Conservation (phyloP, 2,329 filamentous ascomycete genomes). For the Apiospora aurea region DNA sequence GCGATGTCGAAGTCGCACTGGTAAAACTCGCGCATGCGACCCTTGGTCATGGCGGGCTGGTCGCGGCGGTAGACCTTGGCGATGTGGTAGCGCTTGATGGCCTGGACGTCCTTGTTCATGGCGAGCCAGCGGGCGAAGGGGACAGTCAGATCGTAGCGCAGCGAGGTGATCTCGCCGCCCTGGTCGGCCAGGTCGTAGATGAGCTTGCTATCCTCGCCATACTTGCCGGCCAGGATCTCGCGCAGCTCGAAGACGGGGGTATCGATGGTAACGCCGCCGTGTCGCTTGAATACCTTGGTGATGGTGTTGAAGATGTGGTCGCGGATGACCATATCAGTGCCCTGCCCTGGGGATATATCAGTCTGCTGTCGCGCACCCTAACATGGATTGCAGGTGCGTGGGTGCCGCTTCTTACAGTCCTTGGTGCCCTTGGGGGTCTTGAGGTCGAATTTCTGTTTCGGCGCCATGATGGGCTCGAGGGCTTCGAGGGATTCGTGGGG, state of each 20-base stretch:
- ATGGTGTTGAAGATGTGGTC: constrained; percentile 75
- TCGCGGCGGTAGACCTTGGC: constrained; percentile 82
- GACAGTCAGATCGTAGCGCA: constrained; percentile 83
- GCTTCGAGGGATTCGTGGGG: constrained; percentile 10
- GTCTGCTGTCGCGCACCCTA: background rate
- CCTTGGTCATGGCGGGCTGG: constrained; percentile 79
- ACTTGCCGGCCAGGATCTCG: constrained; percentile 74
- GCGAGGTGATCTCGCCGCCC: constrained; percentile 80
- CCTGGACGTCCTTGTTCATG: constrained; percentile 73
- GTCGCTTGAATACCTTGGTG: constrained; percentile 58
- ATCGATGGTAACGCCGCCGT: constrained; percentile 73
- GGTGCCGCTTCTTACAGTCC: constrained; percentile 63
- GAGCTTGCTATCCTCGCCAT: constrained; percentile 51
- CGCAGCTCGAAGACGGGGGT: constrained; percentile 78
- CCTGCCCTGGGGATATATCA: constrained; percentile 60
- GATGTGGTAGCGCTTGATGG: constrained; percentile 80
- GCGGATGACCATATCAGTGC: constrained; percentile 79
- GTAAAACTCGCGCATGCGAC: constrained; percentile 81
- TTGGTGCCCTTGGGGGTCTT: constrained; percentile 93
- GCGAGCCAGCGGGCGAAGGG: constrained; percentile 81
- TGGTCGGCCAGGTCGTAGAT: constrained; percentile 88
- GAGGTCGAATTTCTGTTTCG: constrained; percentile 67
- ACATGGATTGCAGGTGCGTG: background rate
- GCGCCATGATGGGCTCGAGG: constrained; percentile 41
- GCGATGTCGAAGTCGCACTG: constrained; percentile 85